Evolutionary conservation across 2,329 filamentous ascomycete species (phyloP).

Genomic region (Malbranchea cinnamomea): DNA sequence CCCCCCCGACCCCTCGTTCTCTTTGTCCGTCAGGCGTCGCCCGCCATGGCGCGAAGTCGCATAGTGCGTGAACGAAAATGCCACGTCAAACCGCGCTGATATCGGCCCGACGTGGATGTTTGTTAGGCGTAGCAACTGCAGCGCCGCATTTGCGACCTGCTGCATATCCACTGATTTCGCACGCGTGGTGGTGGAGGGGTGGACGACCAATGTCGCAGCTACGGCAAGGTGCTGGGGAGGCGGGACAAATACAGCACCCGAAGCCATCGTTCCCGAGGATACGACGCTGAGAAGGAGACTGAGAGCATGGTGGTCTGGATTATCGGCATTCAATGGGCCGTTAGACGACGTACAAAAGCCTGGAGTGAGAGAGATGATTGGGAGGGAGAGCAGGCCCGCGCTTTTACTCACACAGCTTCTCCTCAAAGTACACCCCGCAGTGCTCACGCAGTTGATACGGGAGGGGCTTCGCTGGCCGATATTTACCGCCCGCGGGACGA

Average conservation of each 20-base stretch:
- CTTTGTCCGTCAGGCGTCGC: too few species aligned
- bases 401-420: conserved; percentile 46
- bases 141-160: conserved; percentile 49
- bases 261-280: conserved; percentile 19
- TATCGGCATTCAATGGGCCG: conserved; percentile 7
- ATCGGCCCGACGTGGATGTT: conserved; percentile 51
- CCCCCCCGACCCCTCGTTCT: too few species aligned
- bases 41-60: conserved; percentile 14
- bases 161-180: conserved; percentile 45
- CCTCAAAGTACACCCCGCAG: conserved; percentile 59
- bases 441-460: conserved; percentile 51
- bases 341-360: neutral
- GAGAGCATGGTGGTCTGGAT: conserved; percentile 41
- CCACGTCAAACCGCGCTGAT: conserved; percentile 53
- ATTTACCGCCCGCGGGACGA: too few species aligned
- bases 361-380: conserved; percentile 8
- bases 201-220: conserved; percentile 65
- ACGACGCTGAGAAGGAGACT: conserved; percentile 41
- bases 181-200: conserved; percentile 65
- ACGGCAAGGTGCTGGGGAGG: conserved; percentile 60
- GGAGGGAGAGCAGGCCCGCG: conserved; percentile 11
- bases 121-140: conserved; percentile 55
- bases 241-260: conserved; percentile 45
- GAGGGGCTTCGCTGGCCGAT: conserved; percentile 41
- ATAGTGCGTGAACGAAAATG: conserved; percentile 51